Conservation (phyloP, 176 grass and related monocot genomes). For the Guadua angustifolia region DNA sequence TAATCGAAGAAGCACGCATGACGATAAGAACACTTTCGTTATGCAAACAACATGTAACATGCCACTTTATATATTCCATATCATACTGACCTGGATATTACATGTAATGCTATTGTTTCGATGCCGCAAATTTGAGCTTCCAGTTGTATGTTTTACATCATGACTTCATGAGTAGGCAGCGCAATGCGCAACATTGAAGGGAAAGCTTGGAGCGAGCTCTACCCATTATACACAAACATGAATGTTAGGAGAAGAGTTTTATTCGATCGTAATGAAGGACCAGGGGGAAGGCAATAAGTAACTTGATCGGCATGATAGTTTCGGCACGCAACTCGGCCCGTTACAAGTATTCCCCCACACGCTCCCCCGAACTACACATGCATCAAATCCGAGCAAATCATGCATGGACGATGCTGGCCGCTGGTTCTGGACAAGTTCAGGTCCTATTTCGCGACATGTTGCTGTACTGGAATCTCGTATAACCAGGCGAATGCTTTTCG, state of each 20-base stretch:
- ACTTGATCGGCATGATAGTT: not conserved
- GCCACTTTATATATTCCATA: not conserved
- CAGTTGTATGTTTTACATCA: no score
- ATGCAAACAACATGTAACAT: not conserved
- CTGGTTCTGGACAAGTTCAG: not conserved
- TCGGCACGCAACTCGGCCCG: not conserved
- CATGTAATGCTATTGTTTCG: not conserved
- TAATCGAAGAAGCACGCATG: not conserved
- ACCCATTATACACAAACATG: not conserved
- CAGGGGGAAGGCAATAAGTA: not conserved
- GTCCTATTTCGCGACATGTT: not conserved
- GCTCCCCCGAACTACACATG: not conserved
- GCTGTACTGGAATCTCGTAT: not conserved
- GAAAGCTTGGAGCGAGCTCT: not conserved
- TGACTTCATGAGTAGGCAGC: no score
- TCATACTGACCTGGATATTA: not conserved
- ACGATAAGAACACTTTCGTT: no score
- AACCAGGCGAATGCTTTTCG: not conserved
- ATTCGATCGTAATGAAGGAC: not conserved
- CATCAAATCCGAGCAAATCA: not conserved
- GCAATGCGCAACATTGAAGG: not conserved
- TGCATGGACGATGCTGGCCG: not conserved
- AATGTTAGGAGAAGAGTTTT: not conserved
- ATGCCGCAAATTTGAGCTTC: not conserved
- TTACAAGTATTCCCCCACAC: no score